Conservation (phyloP, 177 flowering plant species). For the Tripterygium wilfordii region DNA sequence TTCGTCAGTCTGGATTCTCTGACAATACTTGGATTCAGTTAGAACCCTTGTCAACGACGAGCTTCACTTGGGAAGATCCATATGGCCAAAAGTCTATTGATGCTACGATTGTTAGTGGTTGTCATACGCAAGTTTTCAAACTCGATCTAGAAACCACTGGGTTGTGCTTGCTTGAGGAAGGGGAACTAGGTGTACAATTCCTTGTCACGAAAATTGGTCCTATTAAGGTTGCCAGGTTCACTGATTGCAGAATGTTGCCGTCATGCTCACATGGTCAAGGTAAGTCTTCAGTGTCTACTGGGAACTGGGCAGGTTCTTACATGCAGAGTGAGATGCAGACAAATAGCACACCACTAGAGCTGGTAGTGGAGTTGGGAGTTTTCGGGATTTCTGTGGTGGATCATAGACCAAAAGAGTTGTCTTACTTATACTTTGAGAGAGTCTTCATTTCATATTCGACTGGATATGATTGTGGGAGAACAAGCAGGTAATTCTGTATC, state of each 20-base stretch:
- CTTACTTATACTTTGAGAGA: slow-evolving; percentile 74
- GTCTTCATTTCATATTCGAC: slow-evolving; percentile 79
- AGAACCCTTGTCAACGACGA: slow-evolving; percentile 65
- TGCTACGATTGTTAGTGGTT: slow-evolving; percentile 35
- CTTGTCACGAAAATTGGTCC: slow-evolving; percentile 56
- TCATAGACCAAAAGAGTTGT: slow-evolving; percentile 86
- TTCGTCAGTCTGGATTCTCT: slow-evolving; percentile 82
- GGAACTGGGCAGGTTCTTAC: slow-evolving; percentile 32
- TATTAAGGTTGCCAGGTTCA: slow-evolving; percentile 60
- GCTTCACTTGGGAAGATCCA: slow-evolving; percentile 93
- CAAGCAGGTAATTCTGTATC: slow-evolving; percentile 58
- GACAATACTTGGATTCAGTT: slow-evolving; percentile 69
- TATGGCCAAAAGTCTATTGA: slow-evolving; percentile 72
- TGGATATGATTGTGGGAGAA: slow-evolving; percentile 85
- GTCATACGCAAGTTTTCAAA: slow-evolving; percentile 20
- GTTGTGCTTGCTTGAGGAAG: slow-evolving; percentile 22
- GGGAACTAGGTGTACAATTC: slow-evolving; percentile 36
- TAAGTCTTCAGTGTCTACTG: slow-evolving; percentile 19
- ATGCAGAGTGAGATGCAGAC: slow-evolving; percentile 31
- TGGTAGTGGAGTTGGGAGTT: slow-evolving; percentile 74
- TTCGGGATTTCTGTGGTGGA: slow-evolving; percentile 83
- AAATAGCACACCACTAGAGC: slow-evolving; percentile 53
- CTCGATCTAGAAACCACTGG: slow-evolving; percentile 49
- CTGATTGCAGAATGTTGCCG: slow-evolving; percentile 23
- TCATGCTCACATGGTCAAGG: slow-evolving; percentile 24